Evolutionary conservation across 2,329 filamentous ascomycete species (phyloP).

Genomic region (Aspergillus unguis): DNA sequence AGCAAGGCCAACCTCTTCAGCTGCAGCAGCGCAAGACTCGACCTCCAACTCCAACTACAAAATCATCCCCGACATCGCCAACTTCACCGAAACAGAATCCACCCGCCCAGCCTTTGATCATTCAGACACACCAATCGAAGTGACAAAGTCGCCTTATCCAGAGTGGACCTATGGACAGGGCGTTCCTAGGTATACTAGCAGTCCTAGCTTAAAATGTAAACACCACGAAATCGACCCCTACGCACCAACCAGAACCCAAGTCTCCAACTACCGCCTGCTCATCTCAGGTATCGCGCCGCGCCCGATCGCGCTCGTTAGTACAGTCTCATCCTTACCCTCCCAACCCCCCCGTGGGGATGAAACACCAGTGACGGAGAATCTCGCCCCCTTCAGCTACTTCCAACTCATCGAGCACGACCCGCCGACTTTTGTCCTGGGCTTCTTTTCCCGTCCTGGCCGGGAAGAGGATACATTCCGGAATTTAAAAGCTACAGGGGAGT

Average conservation of each 20-base stretch:
- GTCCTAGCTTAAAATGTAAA: too few relatives aligned
- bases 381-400: constrained; percentile 86
- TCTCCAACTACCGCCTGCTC: constrained; percentile 86
- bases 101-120: constrained; percentile 41
- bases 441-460: constrained; percentile 53
- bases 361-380: constrained; percentile 58
- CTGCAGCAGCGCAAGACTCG: neutral
- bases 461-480: constrained; percentile 80
- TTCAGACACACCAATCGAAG: constrained; percentile 28
- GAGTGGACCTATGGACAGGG: constrained; percentile 44
- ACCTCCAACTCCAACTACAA: neutral
- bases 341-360: constrained; percentile 49
- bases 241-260: constrained; percentile 61
- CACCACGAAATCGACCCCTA: constrained; percentile 82
- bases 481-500: constrained; percentile 68
- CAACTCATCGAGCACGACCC: constrained; percentile 82
- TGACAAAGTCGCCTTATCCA: constrained; percentile 40
- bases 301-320: constrained; percentile 67
- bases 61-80: constrained; percentile 17
- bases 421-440: constrained; percentile 70
- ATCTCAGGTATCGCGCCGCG: constrained; percentile 82
- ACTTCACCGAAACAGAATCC: constrained; percentile 40
- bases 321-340: constrained; percentile 39
- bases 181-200: constrained; percentile 34
- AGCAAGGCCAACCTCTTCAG: neutral